Base-by-base conservation (phyloP, 495 filamentous ascomycete genomes). In the Eremomyces bilateralis region DNA sequence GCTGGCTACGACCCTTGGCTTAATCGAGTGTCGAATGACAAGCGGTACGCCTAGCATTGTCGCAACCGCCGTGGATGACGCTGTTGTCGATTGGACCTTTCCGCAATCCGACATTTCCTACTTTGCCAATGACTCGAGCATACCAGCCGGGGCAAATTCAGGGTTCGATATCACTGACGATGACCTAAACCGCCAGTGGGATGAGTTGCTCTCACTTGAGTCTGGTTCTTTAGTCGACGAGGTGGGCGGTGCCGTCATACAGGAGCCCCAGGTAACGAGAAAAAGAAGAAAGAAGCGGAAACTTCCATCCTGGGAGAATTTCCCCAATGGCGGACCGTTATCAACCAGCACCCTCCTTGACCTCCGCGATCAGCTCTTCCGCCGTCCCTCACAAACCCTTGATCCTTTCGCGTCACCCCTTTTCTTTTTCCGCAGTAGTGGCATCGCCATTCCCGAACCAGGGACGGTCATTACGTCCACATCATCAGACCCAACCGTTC, bases 331-430 rank as follows among this genome's bases (percentile, higher is more conserved):
- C n/a, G n/a, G n/a, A n/a, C n/a, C n/a, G n/a, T n/a, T n/a, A n/a
- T n/a, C n/a, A n/a, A n/a, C n/a, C n/a, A n/a, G n/a, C n/a, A n/a
- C n/a, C n/a, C n/a, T n/a, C n/a, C n/a, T n/a, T n/a, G n/a, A n/a
- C n/a, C n/a, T n/a, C n/a, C n/a, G n/a, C n/a, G n/a, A n/a, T n/a
- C n/a, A n/a, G n/a, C 46, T 63, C 16, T 73, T 73, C 43, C 16
- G 45, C 2, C 56, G 51, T 2, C 55, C 60, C 4, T 60, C 63
- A 35, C 42, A 58, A 11, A 67, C 56, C 42, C 69, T 69, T 29
- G 68, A 71, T 39, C 52, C 66, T 1, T 71, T 73, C 42, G 68
- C 69, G 1, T 70, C 65, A 3, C 68, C 69, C 0, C 50, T 67
- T 4, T 53, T 69, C 3, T 70, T 71, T 43, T 64, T 72, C 25